Evolutionary conservation across 257 asterid genomes (phyloP), one percentile per base, ranked within the genome.

Genomic region (Solanum virginianum): DNA sequence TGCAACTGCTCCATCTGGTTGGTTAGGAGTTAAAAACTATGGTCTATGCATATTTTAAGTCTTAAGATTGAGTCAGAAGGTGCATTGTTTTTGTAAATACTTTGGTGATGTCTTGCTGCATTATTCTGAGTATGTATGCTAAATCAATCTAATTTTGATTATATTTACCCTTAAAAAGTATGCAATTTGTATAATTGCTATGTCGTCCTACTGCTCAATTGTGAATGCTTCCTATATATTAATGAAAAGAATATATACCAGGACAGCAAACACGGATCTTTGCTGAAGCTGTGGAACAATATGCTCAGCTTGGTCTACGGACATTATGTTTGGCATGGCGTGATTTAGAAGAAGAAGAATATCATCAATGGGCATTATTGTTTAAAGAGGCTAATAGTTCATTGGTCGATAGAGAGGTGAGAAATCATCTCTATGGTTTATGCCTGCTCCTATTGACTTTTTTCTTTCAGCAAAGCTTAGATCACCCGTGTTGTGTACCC

Each of bases 251-350:
- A 88, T 83, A 86, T 89, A 85, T 91, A 86, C 85, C 93, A 97
- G 99, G 96, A 87, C 98, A 93, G 93, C 98, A 91, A 87, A 89
- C 90, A 60, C 90, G 97, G 87, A 87, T 89, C 79, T 90, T 88
- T 91, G 85, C 95, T 60, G 99, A 97, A 90, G 97, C 98, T 87
- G 99, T 94, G 59, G 99, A 97, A 57, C 96, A 92, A 79, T 97
- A 97, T 92, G 92, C 98, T 87, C 99, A 97, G 85, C 90, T 97
- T 86, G 99, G 99, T 39, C 89, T 97, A 91, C 93, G 99, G 70
- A 97, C 99, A 17, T 89, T 97, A 88, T 97, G 99, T 91, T 91
- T 97, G 84, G 98, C 99, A 86, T 97, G 96, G 94, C 99, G 98
- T 74, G 96, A 93, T 85, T 74, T 97, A 86, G 94, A 88, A 84